These are phyloP conservation scores for Tricholoma flavovirens DNA, from an alignment of 768 basidiomycete genomes.

Conservation along the genomic window DNA sequence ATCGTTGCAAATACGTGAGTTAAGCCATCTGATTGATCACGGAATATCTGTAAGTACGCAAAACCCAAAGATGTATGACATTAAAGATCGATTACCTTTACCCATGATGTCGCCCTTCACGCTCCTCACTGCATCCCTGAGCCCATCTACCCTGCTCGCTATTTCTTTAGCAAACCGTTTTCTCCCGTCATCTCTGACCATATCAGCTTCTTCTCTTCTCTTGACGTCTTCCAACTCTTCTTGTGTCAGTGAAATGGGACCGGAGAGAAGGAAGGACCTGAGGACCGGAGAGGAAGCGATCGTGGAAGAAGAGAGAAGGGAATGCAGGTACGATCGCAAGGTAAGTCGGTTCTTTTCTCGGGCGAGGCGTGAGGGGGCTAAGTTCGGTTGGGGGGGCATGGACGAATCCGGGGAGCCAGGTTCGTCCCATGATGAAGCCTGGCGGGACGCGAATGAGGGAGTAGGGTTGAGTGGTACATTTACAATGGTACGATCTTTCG, in stretches of 20 bases:
- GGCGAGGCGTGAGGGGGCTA: conserved; percentile 48
- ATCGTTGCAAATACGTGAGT: conserved; percentile 86
- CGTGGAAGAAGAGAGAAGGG: conserved; percentile 60
- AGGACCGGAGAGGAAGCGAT: conserved; percentile 86
- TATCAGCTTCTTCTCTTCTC: conserved; percentile 84
- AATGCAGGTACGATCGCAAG: conserved; percentile 86
- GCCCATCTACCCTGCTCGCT: conserved; percentile 74
- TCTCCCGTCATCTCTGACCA: conserved; percentile 79
- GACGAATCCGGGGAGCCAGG: neutral
- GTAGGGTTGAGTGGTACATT: conserved; percentile 37
- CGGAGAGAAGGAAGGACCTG: conserved; percentile 76
- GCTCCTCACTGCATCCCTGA: conserved; percentile 76
- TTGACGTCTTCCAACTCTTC: conserved; percentile 78
- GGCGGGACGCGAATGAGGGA: conserved; percentile 15
- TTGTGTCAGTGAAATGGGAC: conserved; percentile 58
- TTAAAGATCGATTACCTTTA: conserved; percentile 42
- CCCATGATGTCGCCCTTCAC: conserved; percentile 95
- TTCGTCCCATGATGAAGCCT: neutral
- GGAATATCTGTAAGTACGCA: neutral
- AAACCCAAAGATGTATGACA: neutral
- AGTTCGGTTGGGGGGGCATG: conserved; percentile 17
- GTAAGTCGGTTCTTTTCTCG: conserved; percentile 96
- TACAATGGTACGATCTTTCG: conserved; percentile 79
- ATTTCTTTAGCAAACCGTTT: conserved; percentile 86
- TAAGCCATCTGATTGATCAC: conserved; percentile 62